Conservation (phyloP, 345 rosid genomes). For the Trapa incisa region DNA sequence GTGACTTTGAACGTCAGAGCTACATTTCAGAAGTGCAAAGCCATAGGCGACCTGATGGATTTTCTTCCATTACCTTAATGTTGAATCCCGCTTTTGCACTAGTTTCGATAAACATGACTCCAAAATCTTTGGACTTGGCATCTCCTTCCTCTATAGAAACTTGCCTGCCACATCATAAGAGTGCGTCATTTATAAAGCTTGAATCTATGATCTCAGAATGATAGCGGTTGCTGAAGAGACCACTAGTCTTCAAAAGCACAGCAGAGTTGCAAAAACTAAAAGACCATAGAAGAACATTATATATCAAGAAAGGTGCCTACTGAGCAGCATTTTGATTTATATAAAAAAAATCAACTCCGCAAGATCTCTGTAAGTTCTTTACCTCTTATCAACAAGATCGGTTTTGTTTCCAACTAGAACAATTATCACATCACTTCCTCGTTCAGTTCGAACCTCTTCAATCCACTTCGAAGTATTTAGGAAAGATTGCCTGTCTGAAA, state of each 20-base stretch:
- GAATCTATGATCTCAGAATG: too few species aligned
- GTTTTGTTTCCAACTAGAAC: constrained; percentile 91
- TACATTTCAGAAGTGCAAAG: background rate
- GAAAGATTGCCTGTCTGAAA: constrained; percentile 76
- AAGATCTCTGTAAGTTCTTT: background rate
- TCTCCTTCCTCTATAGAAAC: constrained; percentile 97
- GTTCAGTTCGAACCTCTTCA: constrained; percentile 79
- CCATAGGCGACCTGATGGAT: background rate
- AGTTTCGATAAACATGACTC: constrained; percentile 86
- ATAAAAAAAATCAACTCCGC: background rate
- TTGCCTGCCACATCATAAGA: constrained; percentile 37
- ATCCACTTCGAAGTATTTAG: constrained; percentile 89
- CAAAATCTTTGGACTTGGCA: constrained; percentile 64
- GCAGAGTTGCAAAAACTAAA: background rate
- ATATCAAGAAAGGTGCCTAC: background rate
- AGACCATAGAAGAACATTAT: background rate
- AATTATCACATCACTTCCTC: constrained; percentile 80
- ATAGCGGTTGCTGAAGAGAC: background rate
- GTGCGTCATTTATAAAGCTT: background rate
- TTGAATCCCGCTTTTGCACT: constrained; percentile 95
- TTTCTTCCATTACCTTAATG: constrained; percentile 47
- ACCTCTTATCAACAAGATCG: constrained; percentile 82
- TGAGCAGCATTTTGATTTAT: background rate
- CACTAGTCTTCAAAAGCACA: background rate
- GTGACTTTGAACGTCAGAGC: background rate